Evolutionary conservation across 2,329 filamentous ascomycete genomes (phyloP).

Genomic region (Scorias spongiosa): DNA sequence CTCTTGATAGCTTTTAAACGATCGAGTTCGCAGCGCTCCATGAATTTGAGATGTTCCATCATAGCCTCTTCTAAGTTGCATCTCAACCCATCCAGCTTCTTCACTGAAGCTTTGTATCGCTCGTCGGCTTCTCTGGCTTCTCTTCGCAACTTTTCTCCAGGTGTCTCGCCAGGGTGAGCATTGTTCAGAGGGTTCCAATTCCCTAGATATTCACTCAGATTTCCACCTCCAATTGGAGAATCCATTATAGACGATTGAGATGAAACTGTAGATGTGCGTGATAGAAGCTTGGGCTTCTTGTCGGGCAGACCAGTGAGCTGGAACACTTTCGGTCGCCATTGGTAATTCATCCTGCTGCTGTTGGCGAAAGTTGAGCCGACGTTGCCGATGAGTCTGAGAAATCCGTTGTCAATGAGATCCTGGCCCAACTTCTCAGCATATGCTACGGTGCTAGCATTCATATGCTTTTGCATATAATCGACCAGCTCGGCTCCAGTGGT

Average conservation of each 20-base stretch:
- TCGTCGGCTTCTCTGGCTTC: slow-evolving; percentile 86
- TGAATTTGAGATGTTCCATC: slow-evolving; percentile 79
- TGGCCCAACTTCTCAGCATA: slow-evolving; percentile 92
- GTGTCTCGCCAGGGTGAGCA: slow-evolving; percentile 83
- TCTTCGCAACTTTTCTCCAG: slow-evolving; percentile 67
- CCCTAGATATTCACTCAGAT: slow-evolving; percentile 68
- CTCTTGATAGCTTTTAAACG: slow-evolving; percentile 96
- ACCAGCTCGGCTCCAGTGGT: slow-evolving; percentile 86
- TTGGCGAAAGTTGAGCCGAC: slow-evolving; percentile 94
- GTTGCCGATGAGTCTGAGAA: slow-evolving; percentile 80
- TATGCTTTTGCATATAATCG: slow-evolving; percentile 80
- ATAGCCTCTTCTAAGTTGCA: slow-evolving; percentile 95
- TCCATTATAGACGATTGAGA: slow-evolving; percentile 37
- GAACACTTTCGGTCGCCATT: slow-evolving; percentile 90
- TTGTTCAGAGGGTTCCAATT: slow-evolving; percentile 91
- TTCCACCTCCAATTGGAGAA: slow-evolving; percentile 65
- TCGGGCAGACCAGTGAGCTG: slow-evolving; percentile 75
- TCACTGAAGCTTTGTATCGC: slow-evolving; percentile 75
- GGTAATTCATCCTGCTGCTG: slow-evolving; percentile 93
- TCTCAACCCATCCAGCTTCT: slow-evolving; percentile 74
- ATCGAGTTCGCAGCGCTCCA: slow-evolving; percentile 94
- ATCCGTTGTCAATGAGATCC: slow-evolving; percentile 73
- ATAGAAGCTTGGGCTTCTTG: slow-evolving; percentile 55
- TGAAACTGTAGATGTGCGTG: slow-evolving; percentile 58
- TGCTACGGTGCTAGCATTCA: slow-evolving; percentile 69